Base-by-base conservation (phyloP, 2,329 filamentous ascomycete species). In the Colletotrichum nymphaeae region DNA sequence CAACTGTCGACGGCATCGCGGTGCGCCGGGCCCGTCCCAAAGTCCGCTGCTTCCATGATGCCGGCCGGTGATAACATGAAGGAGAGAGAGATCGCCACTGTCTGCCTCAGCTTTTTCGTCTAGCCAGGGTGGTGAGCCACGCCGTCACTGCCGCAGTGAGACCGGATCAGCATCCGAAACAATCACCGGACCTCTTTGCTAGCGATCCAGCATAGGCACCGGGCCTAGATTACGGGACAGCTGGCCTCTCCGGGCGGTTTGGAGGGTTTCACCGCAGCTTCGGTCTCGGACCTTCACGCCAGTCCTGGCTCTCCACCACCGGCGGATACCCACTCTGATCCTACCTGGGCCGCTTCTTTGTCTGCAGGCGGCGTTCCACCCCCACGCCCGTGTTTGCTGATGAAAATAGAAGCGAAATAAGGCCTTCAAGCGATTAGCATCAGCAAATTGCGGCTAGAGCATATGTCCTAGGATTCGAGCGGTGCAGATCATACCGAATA, bases 41-140 rank as follows among this genome's bases (percentile, higher is more conserved):
- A 70, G 59, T 62, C 70, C 70, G 70, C 66, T 55, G 19, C 14
- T 30, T 42, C 67, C 59, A 58, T 65, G 67, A 73, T 70, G 55
- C 66, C 59, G 66, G 59, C 66, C 70, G 70, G 66, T 55, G 59
- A 59, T 53, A 69, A 32, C 53, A 22, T 37, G 28, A 30, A 24
- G 19, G 42, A 59, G 16, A 59, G n/a, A 37, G n/a, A 37, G 42
- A 73, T 69, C 42, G 66, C 42, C 53, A 46, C n/a, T 35, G 14
- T 59, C 58, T 30, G 32, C 66, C 66, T 73, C 22, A 49, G 42
- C 42, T 22, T 8, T 49, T n/a, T 11, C 46, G 22, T 64, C 30
- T 53, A 73, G 42, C 26, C 49, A 65, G 46, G 16, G 52, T 42
- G 46, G 32, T 53, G 42, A 24, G 30, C 57, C 49, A 58, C 37